Base-by-base conservation (phyloP, 192 early-diverging fungal genomes). In the Diversispora epigaea region DNA sequence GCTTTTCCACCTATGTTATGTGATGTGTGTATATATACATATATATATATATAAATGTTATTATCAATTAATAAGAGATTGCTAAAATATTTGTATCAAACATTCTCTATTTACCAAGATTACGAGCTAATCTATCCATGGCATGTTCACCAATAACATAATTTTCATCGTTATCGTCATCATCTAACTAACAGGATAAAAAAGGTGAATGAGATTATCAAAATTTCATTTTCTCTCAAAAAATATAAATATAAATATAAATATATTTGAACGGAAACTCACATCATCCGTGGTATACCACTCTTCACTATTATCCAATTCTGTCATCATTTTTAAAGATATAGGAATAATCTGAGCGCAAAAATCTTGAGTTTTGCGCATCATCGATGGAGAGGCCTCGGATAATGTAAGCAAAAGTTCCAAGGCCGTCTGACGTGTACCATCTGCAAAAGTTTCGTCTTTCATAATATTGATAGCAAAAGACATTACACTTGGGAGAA, bases 281-380 rank as follows among this genome's bases (percentile, higher is more conserved):
- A 91, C 88, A 78, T 91, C 89, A 54, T 96, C 93, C 1, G 89
- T 89, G 11, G 89, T 92, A 82, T 97, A 91, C 98, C 98, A 99
- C 5, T 84, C 84, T 77, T 91, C 86, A 54, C 89, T 88, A 78
- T 97, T 94, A 66, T 97, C 96, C 58, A 99, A 82, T 73, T 93
- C 89, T 49, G 92, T 90, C 91, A 98, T 94, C 98, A 97, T 98
- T 80, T 93, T 86, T 86, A 98, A 80, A 58, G 94, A 86, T 43
- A 96, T 87, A 1, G 98, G 98, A 65, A 98, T 89, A 45, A 98
- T 64, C 41, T 86, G 86, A 41, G 82, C 70, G 71, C 86, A 86
- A 84, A 97, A 98, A 74, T 90, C 88, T 50, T 90, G 81, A 58
- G 92, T 80, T 88, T 99, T 99, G 74, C 96, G 90, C 78, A 95